Conservation (phyloP, 371 early-diverging fungal species). For the Polyrhizophydium stewartii region DNA sequence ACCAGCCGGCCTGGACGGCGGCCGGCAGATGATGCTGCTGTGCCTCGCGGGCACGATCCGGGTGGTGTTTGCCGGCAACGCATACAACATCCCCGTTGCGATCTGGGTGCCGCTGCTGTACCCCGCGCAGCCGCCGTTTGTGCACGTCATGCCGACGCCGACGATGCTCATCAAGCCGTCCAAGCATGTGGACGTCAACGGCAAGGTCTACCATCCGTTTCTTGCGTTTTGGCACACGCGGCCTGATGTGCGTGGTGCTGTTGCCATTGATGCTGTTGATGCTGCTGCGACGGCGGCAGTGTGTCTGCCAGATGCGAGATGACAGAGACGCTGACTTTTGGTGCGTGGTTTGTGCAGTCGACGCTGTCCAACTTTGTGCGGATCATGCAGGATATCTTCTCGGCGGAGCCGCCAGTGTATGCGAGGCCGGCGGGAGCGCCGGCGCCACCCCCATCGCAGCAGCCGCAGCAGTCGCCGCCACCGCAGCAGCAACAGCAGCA, state of each 20-base stretch:
- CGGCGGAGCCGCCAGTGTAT: conserved; percentile 76
- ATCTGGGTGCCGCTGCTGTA: conserved; percentile 84
- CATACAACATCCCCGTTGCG: conserved; percentile 90
- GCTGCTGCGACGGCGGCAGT: too few species aligned
- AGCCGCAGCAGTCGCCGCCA: conserved; percentile 11
- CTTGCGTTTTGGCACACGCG: conserved; percentile 56
- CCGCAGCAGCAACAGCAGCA: conserved; percentile 7
- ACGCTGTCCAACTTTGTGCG: conserved; percentile 60
- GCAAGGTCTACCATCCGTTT: conserved; percentile 80
- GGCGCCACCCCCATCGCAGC: conserved; percentile 1
- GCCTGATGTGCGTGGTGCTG: conserved; percentile 13
- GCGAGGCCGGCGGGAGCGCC: conserved; percentile 46
- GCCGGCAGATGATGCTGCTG: conserved; percentile 63
- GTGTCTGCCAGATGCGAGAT: too few species aligned
- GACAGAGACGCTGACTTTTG: too few species aligned
- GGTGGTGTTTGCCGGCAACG: conserved; percentile 69
- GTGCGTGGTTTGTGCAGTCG: conserved; percentile 41
- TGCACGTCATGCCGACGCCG: conserved; percentile 83
- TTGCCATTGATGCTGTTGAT: too few species aligned
- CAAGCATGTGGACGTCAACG: conserved; percentile 78
- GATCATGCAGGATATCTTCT: conserved; percentile 68
- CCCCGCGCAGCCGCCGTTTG: conserved; percentile 74
- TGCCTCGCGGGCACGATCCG: conserved; percentile 80
- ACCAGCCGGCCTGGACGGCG: conserved; percentile 54
- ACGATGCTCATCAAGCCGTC: conserved; percentile 77